Conservation (phyloP, 805 yeast genomes). For the Lipomyces yamadae region DNA sequence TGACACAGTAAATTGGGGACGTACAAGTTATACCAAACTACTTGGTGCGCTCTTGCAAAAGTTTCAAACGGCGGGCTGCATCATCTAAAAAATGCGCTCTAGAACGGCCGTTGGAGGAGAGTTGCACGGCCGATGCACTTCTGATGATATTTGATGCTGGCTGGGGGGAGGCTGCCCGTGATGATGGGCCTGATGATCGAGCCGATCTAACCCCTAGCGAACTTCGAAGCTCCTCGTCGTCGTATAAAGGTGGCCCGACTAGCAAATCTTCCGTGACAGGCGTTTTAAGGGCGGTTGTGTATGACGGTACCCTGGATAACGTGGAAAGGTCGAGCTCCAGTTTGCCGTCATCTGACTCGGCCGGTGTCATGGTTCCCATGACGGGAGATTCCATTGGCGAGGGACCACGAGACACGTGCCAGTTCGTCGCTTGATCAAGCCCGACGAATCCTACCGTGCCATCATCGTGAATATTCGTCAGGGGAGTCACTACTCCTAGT, state of each 20-base stretch:
- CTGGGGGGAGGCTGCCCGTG: slow-evolving; percentile 33
- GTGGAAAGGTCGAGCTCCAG: slow-evolving; percentile 52
- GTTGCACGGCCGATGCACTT: slow-evolving; percentile 30
- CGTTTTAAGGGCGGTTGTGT: slow-evolving; percentile 70
- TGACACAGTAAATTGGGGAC: background rate
- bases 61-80: slow-evolving; percentile 30
- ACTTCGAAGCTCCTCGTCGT: slow-evolving; percentile 13
- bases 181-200: slow-evolving; percentile 31
- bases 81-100: slow-evolving; percentile 30
- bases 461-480: slow-evolving; percentile 23
- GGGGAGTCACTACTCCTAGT: slow-evolving; percentile 34
- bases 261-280: slow-evolving; percentile 29
- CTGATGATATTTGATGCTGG: slow-evolving; percentile 13
- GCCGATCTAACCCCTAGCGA: slow-evolving; percentile 14
- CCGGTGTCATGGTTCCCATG: slow-evolving; percentile 29
- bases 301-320: slow-evolving; percentile 80
- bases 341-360: slow-evolving; percentile 32
- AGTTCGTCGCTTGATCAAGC: slow-evolving; percentile 59
- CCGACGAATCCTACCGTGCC: slow-evolving; percentile 35
- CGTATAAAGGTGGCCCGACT: slow-evolving; percentile 28
- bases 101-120: slow-evolving; percentile 8
- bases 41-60: slow-evolving; percentile 13
- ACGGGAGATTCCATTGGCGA: slow-evolving; percentile 37
- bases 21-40: background rate
- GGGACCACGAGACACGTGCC: slow-evolving; percentile 48